phyloP scores from a whole-genome alignment of 768 basidiomycete species.

The Leucosporidium yakuticum region DNA sequence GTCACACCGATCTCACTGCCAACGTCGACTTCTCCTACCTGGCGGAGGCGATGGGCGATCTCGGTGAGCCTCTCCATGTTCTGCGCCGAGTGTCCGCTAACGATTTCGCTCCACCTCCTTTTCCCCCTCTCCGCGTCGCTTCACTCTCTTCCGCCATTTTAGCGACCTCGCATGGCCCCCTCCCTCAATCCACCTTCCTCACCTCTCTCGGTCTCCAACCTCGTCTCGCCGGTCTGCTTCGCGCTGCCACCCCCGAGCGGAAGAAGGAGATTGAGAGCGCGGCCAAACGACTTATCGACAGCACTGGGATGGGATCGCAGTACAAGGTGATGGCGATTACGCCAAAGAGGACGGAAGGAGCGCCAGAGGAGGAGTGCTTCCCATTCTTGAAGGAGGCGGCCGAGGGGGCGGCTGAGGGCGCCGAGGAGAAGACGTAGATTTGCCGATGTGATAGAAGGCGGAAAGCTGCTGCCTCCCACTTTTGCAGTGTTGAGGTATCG shows the following conservation, averaged over 20 bases:
- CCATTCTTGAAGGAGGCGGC: constrained; percentile 18
- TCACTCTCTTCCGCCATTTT: no score
- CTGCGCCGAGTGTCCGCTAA: no score
- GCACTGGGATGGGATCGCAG: constrained; percentile 73
- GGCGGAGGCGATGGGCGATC: constrained; percentile 62
- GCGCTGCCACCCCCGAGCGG: constrained; percentile 50
- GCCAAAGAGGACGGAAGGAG: constrained; percentile 24
- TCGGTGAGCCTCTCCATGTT: no score
- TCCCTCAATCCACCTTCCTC: constrained; percentile 72
- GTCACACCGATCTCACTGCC: constrained; percentile 85
- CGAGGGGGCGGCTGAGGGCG: neutral
- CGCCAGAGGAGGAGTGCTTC: constrained; percentile 14
- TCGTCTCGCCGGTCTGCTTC: constrained; percentile 61
- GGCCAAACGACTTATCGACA: constrained; percentile 68
- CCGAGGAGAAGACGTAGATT: constrained; percentile 1
- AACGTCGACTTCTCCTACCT: constrained; percentile 94
- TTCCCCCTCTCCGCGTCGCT: neutral
- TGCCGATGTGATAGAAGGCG: no score
- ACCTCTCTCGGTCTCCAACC: constrained; percentile 65
- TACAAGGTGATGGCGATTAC: constrained; percentile 72
- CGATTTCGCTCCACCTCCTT: neutral
- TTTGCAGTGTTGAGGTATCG: no score
- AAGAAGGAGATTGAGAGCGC: constrained; percentile 54
- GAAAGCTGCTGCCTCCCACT: no score
- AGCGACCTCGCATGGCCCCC: constrained; percentile 58